phyloP scores from a whole-genome alignment of 495 filamentous ascomycete genomes.

The Penicillium bialowiezense region DNA sequence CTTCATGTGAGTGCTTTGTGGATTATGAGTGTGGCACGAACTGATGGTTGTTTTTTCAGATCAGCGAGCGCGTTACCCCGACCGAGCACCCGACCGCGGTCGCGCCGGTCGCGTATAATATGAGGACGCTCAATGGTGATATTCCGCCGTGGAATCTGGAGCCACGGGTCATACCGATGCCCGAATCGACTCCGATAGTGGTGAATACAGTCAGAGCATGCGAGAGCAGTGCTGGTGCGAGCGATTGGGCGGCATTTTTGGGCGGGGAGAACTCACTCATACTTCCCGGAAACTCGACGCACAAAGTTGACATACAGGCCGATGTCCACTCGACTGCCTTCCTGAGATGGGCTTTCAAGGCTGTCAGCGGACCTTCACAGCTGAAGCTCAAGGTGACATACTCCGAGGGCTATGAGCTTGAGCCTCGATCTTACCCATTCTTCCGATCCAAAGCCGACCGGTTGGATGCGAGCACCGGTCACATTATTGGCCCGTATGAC shows the following conservation, averaged over 20 bases:
- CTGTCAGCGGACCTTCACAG: slow-evolving; percentile 8
- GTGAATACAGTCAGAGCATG: slow-evolving; percentile 22
- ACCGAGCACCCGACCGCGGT: not conserved
- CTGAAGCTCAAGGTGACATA: slow-evolving; percentile 32
- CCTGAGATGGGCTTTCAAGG: slow-evolving; percentile 29
- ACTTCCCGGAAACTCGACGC: slow-evolving; percentile 20
- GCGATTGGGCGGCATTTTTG: slow-evolving; percentile 22
- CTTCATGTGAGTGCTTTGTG: slow-evolving; percentile 30
- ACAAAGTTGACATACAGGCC: slow-evolving; percentile 35
- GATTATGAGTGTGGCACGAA: not conserved
- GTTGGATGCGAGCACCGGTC: slow-evolving; percentile 26
- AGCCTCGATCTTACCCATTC: slow-evolving; percentile 37
- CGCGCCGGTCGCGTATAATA: slow-evolving; percentile 24
- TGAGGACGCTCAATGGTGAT: slow-evolving; percentile 35
- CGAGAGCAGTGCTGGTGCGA: slow-evolving; percentile 12
- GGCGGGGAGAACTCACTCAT: slow-evolving; percentile 1
- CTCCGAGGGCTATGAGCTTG: slow-evolving; percentile 40
- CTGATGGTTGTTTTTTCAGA: slow-evolving; percentile 19
- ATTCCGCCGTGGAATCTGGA: slow-evolving; percentile 33
- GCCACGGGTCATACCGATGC: slow-evolving; percentile 34
- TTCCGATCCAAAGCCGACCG: slow-evolving; percentile 35
- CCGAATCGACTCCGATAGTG: slow-evolving; percentile 16
- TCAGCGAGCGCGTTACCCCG: slow-evolving; percentile 32
- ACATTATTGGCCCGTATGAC: slow-evolving; percentile 35
- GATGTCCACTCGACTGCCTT: slow-evolving; percentile 38